phyloP scores from a whole-genome alignment of 1,284 basidiomycete species.

The Schizophyllum amplum region DNA sequence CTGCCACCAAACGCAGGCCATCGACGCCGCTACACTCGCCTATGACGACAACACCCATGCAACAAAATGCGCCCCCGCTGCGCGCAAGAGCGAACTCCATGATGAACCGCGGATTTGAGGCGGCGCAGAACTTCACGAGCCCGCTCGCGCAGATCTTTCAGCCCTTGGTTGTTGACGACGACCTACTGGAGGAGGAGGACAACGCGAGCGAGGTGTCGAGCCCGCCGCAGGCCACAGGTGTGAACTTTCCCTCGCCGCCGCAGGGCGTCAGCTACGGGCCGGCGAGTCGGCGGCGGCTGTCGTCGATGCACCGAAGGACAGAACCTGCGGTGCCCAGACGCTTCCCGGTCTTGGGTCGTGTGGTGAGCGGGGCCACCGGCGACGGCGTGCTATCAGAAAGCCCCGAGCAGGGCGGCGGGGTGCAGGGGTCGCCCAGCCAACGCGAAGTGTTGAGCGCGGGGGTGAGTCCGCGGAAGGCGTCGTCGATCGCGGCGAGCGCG shows the following conservation, averaged over 20 bases:
- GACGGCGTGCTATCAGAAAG: conserved; percentile 18
- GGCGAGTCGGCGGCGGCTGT: conserved; percentile 45
- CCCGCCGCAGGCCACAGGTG: not conserved
- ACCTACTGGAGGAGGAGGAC: not conserved
- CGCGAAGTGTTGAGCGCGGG: not conserved
- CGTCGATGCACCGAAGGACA: conserved; percentile 32
- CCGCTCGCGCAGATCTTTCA: conserved; percentile 70
- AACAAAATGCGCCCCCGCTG: conserved; percentile 20
- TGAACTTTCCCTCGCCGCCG: conserved; percentile 8
- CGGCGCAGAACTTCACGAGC: conserved; percentile 38
- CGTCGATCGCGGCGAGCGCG: not conserved
- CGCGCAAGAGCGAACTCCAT: conserved; percentile 41
- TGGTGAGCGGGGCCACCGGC: conserved; percentile 21
- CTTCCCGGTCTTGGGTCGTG: conserved; percentile 14
- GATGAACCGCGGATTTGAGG: conserved; percentile 32
- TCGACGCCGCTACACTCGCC: conserved; percentile 8
- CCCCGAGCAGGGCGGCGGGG: not conserved
- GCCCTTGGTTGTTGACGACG: conserved; percentile 49
- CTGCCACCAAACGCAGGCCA: not conserved
- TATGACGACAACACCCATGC: conserved; percentile 10
- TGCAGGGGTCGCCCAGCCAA: not conserved
- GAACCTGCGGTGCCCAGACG: conserved; percentile 13
- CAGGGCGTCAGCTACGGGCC: conserved; percentile 49
- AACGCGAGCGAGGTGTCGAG: not conserved
- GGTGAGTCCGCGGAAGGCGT: not conserved